Base-by-base conservation (phyloP, 129 eudicot species). In the Pseudognaphalium luteoalbum region DNA sequence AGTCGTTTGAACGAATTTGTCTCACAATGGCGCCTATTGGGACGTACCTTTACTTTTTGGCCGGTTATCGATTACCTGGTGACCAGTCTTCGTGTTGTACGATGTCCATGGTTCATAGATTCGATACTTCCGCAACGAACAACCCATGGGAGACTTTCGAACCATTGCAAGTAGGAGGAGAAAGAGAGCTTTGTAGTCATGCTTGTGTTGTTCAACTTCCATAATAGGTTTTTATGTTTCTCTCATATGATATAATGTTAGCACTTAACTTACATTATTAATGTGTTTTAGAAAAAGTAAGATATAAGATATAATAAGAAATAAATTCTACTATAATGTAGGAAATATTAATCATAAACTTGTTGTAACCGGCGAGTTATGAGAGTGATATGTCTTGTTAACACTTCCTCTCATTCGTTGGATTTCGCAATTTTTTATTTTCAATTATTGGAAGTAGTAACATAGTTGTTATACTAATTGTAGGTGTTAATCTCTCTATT, bases 11-110 rank as follows among this genome's bases (percentile, higher is more conserved):
- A 32, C 72, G 81, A 15, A 62, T 85, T 11, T 86, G 86, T 28
- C 44, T 85, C 20, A 88, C 93, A 5, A 88, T 88, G 92, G 86
- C 89, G 0, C 70, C 88, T 8, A 72, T 85, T n/a, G 89, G 86
- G 30, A 51, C 22, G n/a, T 64, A 75, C 20, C 42, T 87, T 22
- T 87, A 74, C 52, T 81, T 84, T 59, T 22, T 87, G 81, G 86
- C 88, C 1, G 85, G 87, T 56, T 87, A 78, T 64, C 76, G 81
- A 70, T 32, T 66, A n/a, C 51, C 68, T 3, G 83, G 78, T 7
- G 86, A 81, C 3, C 72, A 66, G 1, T 78, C 88, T 32, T 81
- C 85, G 4, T 82, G 79, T 41, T 77, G 81, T 7, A 79, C 83
- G 0, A 64, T 84, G 56, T 84, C 88, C n/a, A 29, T 72, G 74